Percentiles rank a stretch among this genome's conserved stretches.
phyloP scores from a whole-genome alignment of 2,329 filamentous ascomycete species.

The Colletotrichum ledebouriae region DNA sequence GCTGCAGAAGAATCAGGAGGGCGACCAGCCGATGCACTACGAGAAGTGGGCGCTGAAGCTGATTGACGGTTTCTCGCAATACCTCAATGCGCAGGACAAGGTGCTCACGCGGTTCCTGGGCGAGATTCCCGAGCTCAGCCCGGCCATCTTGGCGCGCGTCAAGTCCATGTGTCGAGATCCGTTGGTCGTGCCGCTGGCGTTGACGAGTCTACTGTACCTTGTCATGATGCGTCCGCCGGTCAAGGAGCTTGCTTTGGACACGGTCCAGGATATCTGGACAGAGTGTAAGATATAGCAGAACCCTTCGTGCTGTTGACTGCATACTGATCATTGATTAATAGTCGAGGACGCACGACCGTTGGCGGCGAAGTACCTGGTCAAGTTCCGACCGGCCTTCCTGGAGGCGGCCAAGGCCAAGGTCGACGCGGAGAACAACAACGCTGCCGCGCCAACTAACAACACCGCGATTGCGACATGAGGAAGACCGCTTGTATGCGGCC shows the following conservation, averaged over 20 bases:
- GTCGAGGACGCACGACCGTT: conserved; percentile 74
- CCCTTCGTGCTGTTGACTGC: neutral
- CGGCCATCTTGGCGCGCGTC: conserved; percentile 79
- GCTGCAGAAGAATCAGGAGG: conserved; percentile 57
- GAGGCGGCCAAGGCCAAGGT: conserved; percentile 50
- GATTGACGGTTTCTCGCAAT: conserved; percentile 90
- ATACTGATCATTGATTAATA: conserved; percentile 49
- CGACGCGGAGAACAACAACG: conserved; percentile 43
- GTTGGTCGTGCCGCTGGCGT: conserved; percentile 71
- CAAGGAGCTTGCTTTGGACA: conserved; percentile 73
- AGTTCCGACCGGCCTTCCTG: conserved; percentile 69
- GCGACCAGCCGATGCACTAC: conserved; percentile 75
- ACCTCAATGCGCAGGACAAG: conserved; percentile 92
- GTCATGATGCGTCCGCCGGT: conserved; percentile 77
- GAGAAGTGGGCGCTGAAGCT: conserved; percentile 83
- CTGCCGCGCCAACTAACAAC: conserved; percentile 42
- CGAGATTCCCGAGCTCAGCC: conserved; percentile 86
- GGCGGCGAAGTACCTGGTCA: conserved; percentile 72
- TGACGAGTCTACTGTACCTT: conserved; percentile 75
- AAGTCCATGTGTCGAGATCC: conserved; percentile 76
- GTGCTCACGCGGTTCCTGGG: conserved; percentile 91
- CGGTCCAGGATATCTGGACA: conserved; percentile 75
- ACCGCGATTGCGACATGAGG: conserved; percentile 51
- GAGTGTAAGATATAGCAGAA: conserved; percentile 67
- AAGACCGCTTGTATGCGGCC: conserved; percentile 1